Base-by-base conservation (phyloP, 1,284 basidiomycete genomes). In the Paramarasmius palmivorus region DNA sequence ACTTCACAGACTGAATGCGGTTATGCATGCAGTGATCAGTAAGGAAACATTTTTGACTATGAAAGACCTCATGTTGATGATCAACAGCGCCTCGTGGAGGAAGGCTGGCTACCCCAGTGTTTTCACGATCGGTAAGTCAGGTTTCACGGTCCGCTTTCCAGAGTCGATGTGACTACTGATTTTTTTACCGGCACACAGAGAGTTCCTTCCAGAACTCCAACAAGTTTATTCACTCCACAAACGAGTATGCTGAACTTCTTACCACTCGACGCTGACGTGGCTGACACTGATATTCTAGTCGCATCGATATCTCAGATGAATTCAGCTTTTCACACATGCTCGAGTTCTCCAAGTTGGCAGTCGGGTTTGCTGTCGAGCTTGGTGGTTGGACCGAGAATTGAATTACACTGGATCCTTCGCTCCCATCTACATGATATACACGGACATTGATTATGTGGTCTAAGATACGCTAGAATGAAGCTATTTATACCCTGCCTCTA, bases 21-120 rank as follows among this genome's bases (percentile, higher is more conserved):
- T 29, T 98, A 98, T 68, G 95, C 93, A 17, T 98, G 94, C 75
- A 93, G 90, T 58, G 96, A 98, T 68, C 90, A 92, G 88, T 91
- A 70, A 44, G 63, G 61, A 63, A 53, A 53, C 36, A 57, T 45
- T 62, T 38, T 61, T 57, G 49, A 60, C 61, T 56, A 55, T 60
- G 42, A 64, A 67, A n/a, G 70, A 61, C 56, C 59, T 58, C 59
- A 66, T 62, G 59, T 61, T 63, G 29, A 68, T 57, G 52, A 51
- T 45, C 45, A n/a, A 47, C 62, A 90, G 88, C 64, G 90, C 92
- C 56, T 92, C 90, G 39, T 95, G 92, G 90, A 73, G 71, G 57
- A 93, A 90, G 74, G 91, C 88, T 42, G 92, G 92, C 52, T 95
- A 93, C 66, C 88, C 87, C 38, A 84, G 87, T 57, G 82, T 84